Evolutionary conservation across 257 asterid genomes (phyloP), one percentile per base, ranked within the genome.

Genomic region (Verbascum thapsus): DNA sequence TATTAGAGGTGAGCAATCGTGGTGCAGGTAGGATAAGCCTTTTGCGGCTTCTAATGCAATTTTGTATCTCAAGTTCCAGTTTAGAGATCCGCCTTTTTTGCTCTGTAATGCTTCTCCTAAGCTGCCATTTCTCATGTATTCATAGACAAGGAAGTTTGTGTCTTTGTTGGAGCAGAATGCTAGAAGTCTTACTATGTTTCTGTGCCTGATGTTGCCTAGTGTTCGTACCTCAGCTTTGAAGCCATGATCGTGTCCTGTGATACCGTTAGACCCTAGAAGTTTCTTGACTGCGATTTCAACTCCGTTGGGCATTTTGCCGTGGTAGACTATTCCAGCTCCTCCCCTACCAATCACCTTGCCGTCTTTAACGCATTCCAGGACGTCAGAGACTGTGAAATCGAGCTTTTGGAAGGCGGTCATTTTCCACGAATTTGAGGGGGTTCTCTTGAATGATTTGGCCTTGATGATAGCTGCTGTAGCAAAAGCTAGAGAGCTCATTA

Each of bases 101-200:
- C 96, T 89, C 18, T 88, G 98, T 54, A 92, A 32, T 3, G 96
- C 86, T 63, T 92, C 98, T 5, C 98, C 98, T 51, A 92, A 72
- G 78, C 98, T 92, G 41, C 98, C 98, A 41, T 92, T 88, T 20
- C 91, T 73, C 98, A 92, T 92, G 84, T 86, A 89, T 45, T 92
- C 98, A 10, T 88, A 92, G 18, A 92, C 97, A 0, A 92, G 96
- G 0, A 92, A 83, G 35, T 92, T 92, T 0, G 96, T 79, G 40
- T 92, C 97, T 70, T 76, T 87, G 72, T 87, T 87, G 2, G 98
- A 72, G 67, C 98, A 92, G 42, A 89, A 92, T 0, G 98, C 98
- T 1, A 89, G 65, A 2, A 92, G 75, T 30, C 85, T 77, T 0
- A 92, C 97, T 0, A 92, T 92, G 87, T 92, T 78, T 10, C 98